Base-by-base conservation (phyloP, 257 asterid genomes). In the Handroanthus guayacan region DNA sequence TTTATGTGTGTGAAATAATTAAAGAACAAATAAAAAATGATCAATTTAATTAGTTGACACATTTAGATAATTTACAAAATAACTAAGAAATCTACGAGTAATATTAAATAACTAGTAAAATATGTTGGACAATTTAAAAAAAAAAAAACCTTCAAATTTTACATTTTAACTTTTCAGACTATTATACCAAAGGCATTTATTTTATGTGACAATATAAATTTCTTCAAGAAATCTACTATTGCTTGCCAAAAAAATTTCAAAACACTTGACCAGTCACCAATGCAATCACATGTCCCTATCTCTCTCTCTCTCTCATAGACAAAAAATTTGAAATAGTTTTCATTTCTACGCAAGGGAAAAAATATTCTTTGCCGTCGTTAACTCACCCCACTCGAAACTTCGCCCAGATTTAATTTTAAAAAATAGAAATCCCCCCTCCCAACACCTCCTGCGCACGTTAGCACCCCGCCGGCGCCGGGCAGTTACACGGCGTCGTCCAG, bases 401-500 rank as follows among this genome's bases (percentile, higher is more conserved):
- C 55, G 64, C 67, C 38, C 38, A 71, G 69, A 74, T 75, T 39
- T 3, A 39, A 39, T 39, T 39, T 39, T 39, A 70, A 74, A 79
- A 43, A 65, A 77, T 54, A 64, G 51, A 63, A 76, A 78, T 62
- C 82, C 84, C 79, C 75, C 69, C 81, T 51, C 78, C 64, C 75
- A 62, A 71, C 80, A 81, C 86, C 82, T 81, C 55, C 86, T 70
- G 87, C 84, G 87, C 91, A 87, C 88, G 91, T 85, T 82, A 73
- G 80, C 82, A 80, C 84, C 86, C 70, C 84, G 64, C 74, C 18
- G 56, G 54, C 67, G 73, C 84, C 85, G 81, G 79, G 47, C 70
- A 69, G 38, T 72, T 57, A 52, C 67, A 65, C 82, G 85, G 58
- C 86, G 79, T 70, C 72, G 85, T 79, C 71, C 34, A 9, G 41